Percentiles rank a stretch among this genome's conserved stretches.
Evolutionary conservation across 1,284 basidiomycete genomes (phyloP).

Genomic region (Pseudozyma hubeiensis): DNA sequence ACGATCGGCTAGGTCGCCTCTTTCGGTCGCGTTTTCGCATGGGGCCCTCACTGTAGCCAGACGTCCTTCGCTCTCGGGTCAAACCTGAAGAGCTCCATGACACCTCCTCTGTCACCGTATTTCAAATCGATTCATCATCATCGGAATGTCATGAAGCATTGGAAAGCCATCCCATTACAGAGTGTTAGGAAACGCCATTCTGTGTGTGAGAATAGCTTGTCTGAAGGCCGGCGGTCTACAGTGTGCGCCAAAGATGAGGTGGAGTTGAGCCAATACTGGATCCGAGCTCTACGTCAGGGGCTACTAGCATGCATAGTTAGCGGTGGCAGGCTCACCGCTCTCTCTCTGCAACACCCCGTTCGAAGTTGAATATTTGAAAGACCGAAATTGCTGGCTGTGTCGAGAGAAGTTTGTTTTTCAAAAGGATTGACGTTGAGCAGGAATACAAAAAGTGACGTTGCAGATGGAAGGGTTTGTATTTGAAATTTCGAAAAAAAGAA

Average conservation of each 20-base stretch:
- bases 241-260: too few relatives aligned
- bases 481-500: too few relatives aligned
- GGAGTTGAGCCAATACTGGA: neutral
- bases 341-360: neutral
- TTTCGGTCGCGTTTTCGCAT: slow-evolving; percentile 20
- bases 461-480: too few relatives aligned
- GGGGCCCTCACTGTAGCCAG: slow-evolving; percentile 24
- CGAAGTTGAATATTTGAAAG: slow-evolving; percentile 11
- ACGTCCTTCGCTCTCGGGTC: slow-evolving; percentile 14
- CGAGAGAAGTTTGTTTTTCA: neutral
- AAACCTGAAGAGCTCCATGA: neutral
- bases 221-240: too few relatives aligned
- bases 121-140: neutral
- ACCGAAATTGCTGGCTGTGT: slow-evolving; percentile 3
- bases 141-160: neutral
- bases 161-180: neutral
- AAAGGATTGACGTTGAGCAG: neutral
- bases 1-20: slow-evolving; percentile 9
- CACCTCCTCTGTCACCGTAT: neutral
- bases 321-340: neutral
- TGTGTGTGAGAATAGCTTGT: too few relatives aligned
- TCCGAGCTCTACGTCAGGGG: neutral
- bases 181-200: neutral
- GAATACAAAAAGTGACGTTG: neutral
- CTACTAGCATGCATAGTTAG: too few relatives aligned